Evolutionary conservation across 192 early-diverging fungal genomes (phyloP), one percentile per base, ranked within the genome.

Genomic region (Coemansia sp.): DNA sequence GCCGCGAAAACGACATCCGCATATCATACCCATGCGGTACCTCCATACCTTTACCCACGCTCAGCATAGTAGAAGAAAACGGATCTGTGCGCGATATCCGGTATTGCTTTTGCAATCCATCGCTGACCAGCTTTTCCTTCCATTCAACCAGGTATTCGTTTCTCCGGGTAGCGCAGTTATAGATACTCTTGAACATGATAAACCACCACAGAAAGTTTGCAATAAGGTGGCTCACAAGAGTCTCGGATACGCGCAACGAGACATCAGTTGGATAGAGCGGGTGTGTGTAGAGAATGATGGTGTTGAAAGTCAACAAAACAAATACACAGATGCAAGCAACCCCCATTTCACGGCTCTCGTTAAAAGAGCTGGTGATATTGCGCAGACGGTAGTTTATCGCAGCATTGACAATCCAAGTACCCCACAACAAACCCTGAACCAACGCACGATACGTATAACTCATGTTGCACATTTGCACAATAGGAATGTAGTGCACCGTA

Each of bases 131-230:
- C 59, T 67, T 74, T 18, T 64, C 50, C 38, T 74, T 74, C 71
- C 71, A 78, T 36, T 46, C 49, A 9, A 32, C 46, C 41, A 78
- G 35, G 15, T 68, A 72, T 46, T 36, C 28, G 9, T 56, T 24
- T 8, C 76, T 55, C 5, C 61, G 56, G 24, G 65, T 39, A 2
- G 69, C 60, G 47, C 68, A 72, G 26, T 61, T 67, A 34, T 60
- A 65, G 28, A 78, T 61, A 37, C 69, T 49, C 22, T 32, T 44
- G 54, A 52, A 72, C 76, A 78, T 78, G 37, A 78, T 78, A 27
- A 63, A 78, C 76, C 76, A 78, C 64, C 69, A 72, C 5, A 78
- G 43, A 20, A 72, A 63, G 28, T 72, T 72, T 30, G 60, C 46
- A n/a, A 72, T 41, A 3, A 58, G 10, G 23, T 72, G 64, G 34